These are phyloP conservation scores for Pestalotiopsis sp. DNA, from an alignment of 2,329 filamentous ascomycete genomes.

Conservation along the genomic window DNA sequence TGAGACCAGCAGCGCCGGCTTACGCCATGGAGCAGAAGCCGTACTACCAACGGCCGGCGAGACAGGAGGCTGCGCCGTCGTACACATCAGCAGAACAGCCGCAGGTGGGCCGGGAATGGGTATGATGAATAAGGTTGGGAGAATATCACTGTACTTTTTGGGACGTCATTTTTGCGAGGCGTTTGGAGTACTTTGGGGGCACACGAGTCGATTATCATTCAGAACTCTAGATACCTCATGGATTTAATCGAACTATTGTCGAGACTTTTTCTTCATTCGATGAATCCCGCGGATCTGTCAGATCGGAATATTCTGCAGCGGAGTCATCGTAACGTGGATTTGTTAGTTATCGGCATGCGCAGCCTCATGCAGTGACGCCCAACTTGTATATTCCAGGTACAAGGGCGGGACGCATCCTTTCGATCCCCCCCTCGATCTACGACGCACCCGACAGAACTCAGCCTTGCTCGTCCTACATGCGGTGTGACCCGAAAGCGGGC, in stretches of 20 bases:
- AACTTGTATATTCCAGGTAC: neutral
- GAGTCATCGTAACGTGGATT: no score
- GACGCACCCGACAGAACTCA: neutral
- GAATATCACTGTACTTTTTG: neutral
- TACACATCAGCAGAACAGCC: neutral
- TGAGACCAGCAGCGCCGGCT: neutral
- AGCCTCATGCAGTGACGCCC: neutral
- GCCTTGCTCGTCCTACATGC: neutral
- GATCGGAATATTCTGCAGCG: no score
- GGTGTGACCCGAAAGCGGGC: neutral
- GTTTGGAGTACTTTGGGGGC: neutral
- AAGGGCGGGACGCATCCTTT: no score
- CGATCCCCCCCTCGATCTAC: neutral
- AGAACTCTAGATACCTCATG: neutral
- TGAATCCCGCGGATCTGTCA: no score
- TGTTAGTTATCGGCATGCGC: neutral
- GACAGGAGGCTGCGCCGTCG: neutral
- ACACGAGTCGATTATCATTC: neutral
- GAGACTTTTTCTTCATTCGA: no score
- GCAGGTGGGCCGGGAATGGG: conserved; percentile 4
- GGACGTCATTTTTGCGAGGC: neutral
- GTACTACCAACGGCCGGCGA: conserved; percentile 1
- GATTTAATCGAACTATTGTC: neutral
- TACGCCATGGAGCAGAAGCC: conserved; percentile 8
- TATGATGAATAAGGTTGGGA: neutral